Base-by-base conservation (phyloP, 1,284 basidiomycete genomes). In the Papiliotrema flavescens region DNA sequence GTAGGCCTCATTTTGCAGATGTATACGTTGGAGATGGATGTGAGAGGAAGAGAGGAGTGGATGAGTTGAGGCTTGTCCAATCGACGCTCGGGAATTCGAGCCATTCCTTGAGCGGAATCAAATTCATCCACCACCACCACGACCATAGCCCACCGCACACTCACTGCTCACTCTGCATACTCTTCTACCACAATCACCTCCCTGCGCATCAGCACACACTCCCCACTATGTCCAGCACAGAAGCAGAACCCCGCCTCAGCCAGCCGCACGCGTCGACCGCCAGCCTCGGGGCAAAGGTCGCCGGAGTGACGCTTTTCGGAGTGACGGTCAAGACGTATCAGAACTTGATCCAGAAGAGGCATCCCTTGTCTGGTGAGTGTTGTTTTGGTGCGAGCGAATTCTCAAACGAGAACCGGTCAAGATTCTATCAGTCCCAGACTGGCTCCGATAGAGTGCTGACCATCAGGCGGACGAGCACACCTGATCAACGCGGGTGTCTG, bases 381-480 rank as follows among this genome's bases (percentile, higher is more conserved):
- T 14, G 3, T 20, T 23, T n/a, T 26, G 11, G 19, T 5, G 28
- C 43, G 24, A n/a, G n/a, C n/a, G n/a, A n/a, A n/a, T n/a, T n/a
- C n/a, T n/a, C n/a, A n/a, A n/a, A n/a, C n/a, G n/a, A n/a, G n/a
- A n/a, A n/a, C n/a, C n/a, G n/a, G n/a, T n/a, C n/a, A n/a, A n/a
- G 19, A 11, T 37, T 11, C 35, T 9, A 37, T 11, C 9, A 42
- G 41, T 9, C 41, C 41, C 13, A 42, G 13, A 9, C 9, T 20
- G 20, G 8, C 13, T 42, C 9, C 9, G 44, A 22, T 6, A 8
- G 14, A 20, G 24, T n/a, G 32, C n/a, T 34, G 22, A 24, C 11
- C 14, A 45, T 34, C 26, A 77, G 75, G 64, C 28, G 73, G 70
- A 41, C 53, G 56, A 46, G 69, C 65, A 19, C 73, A 77, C 53